Conservation (phyloP, 2,329 filamentous ascomycete species). For the Leptographium wingfieldii region DNA sequence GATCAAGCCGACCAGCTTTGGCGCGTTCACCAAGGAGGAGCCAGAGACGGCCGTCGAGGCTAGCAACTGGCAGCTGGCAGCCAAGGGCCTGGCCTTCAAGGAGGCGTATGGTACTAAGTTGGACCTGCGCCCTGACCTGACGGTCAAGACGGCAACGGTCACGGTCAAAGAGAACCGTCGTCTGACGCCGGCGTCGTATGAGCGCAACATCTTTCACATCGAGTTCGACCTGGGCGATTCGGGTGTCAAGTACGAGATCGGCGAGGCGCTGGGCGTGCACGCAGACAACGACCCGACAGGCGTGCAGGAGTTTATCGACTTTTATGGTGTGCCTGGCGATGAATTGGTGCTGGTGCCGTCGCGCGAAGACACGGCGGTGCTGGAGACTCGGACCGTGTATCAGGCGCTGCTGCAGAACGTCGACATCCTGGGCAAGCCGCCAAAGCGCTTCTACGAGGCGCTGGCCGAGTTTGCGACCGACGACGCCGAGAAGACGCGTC, state of each 20-base stretch:
- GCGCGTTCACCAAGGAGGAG: conserved; percentile 64
- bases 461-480: conserved; percentile 78
- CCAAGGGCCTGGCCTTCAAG: conserved; percentile 84
- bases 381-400: conserved; percentile 85
- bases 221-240: conserved; percentile 92
- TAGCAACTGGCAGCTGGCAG: conserved; percentile 68
- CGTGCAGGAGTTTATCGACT: conserved; percentile 75
- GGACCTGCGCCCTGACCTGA: conserved; percentile 70
- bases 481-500: conserved; percentile 66
- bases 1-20: conserved; percentile 71
- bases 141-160: conserved; percentile 75
- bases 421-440: conserved; percentile 92
- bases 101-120: conserved; percentile 73
- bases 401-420: conserved; percentile 86
- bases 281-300: conserved; percentile 78
- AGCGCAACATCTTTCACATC: conserved; percentile 99
- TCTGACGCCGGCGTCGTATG: conserved; percentile 76
- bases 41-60: conserved; percentile 52
- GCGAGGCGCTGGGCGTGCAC: conserved; percentile 92
- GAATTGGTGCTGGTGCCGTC: conserved; percentile 86
- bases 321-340: conserved; percentile 72
- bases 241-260: conserved; percentile 90
- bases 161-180: conserved; percentile 92
- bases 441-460: conserved; percentile 94
- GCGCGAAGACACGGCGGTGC: conserved; percentile 58